A percentile compares a stretch with the other conserved stretches of the same genome.
Conservation (phyloP, 2,329 filamentous ascomycete genomes). For the Immersiporthe knoxdaviesiana region DNA sequence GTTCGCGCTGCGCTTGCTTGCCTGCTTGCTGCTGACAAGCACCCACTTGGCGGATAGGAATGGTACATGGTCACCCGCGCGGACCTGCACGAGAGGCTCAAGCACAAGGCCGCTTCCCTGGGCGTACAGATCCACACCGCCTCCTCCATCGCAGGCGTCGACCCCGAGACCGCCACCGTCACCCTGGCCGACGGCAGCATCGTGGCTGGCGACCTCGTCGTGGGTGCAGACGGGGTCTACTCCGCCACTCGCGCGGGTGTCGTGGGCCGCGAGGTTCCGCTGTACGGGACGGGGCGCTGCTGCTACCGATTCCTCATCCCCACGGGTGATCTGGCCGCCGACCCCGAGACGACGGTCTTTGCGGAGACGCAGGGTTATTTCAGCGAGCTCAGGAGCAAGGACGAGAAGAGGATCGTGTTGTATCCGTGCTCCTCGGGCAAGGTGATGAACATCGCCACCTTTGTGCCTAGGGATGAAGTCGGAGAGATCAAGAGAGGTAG, state of each 20-base stretch:
- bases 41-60: not conserved
- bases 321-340: constrained; percentile 6
- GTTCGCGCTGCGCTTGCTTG: not conserved
- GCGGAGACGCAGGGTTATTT: constrained; percentile 18
- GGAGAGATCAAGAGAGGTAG: constrained; percentile 27
- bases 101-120: constrained; percentile 14
- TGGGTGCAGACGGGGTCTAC: constrained; percentile 26
- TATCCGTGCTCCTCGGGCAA: constrained; percentile 22
- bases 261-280: constrained; percentile 9
- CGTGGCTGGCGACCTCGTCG: constrained; percentile 24
- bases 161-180: constrained; percentile 23
- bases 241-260: constrained; percentile 19
- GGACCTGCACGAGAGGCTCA: constrained; percentile 24
- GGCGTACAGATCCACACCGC: constrained; percentile 25
- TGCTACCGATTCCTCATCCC: constrained; percentile 28
- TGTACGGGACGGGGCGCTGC: constrained; percentile 12
- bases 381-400: constrained; percentile 2
- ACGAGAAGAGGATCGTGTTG: constrained; percentile 17
- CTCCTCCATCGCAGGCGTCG: not conserved
- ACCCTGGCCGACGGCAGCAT: constrained; percentile 18
- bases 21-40: not conserved
- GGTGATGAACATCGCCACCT: constrained; percentile 18
- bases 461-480: constrained; percentile 21
- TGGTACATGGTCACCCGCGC: constrained; percentile 26
- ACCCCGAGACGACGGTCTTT: constrained; percentile 17